These are phyloP conservation scores for Diaporthe longicolla DNA, from an alignment of 2,329 filamentous ascomycete genomes.

Conservation along the genomic window DNA sequence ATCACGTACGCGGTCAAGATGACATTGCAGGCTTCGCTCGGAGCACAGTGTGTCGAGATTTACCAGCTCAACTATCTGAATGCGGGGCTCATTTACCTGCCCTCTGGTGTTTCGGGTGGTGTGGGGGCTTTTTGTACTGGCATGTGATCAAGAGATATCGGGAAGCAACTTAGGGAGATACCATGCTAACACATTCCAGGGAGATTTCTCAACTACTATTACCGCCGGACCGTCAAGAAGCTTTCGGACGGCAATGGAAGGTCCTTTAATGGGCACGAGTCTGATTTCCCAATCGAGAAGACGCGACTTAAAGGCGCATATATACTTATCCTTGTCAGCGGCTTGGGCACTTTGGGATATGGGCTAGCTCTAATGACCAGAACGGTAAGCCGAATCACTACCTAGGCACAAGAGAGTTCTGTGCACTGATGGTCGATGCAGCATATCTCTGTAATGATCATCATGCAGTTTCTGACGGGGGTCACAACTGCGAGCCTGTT, in stretches of 20 bases:
- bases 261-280: background rate
- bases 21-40: background rate
- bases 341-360: slow-evolving; percentile 11
- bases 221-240: slow-evolving; percentile 1
- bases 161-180: background rate
- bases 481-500: slow-evolving; percentile 14
- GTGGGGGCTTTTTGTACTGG: background rate
- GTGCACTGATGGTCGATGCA: background rate
- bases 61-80: slow-evolving; percentile 7
- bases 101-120: background rate
- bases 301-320: background rate
- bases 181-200: background rate
- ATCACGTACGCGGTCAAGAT: slow-evolving; percentile 4
- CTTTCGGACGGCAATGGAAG: background rate
- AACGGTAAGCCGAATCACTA: no score
- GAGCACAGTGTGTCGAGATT: slow-evolving; percentile 20
- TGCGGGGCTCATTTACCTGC: slow-evolving; percentile 6
- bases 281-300: slow-evolving; percentile 15
- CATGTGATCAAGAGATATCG: background rate
- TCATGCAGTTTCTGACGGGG: slow-evolving; percentile 13
- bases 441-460: slow-evolving; percentile 21
- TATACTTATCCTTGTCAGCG: background rate
- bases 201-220: slow-evolving; percentile 7
- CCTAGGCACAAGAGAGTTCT: no score
- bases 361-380: slow-evolving; percentile 15